Percentiles rank a stretch among this genome's conserved stretches.
phyloP scores from a whole-genome alignment of 805 yeast species.

The Wickerhamomyces bovis region DNA sequence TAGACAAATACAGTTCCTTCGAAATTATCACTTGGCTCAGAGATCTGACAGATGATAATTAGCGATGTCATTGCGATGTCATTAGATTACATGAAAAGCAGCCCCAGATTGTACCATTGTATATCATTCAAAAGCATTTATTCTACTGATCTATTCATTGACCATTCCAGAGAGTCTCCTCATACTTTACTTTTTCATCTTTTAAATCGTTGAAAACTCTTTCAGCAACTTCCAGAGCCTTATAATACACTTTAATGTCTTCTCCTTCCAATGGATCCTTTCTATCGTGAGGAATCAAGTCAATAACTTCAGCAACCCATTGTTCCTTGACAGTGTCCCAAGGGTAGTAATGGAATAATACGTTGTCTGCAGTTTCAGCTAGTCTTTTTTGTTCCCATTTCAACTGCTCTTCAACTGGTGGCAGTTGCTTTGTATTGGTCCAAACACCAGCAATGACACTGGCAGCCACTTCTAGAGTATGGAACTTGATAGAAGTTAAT shows the following conservation, averaged over 20 bases:
- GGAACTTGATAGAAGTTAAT: conserved; percentile 39
- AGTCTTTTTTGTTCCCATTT: conserved; percentile 28
- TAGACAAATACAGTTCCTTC: no score
- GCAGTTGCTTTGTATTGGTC: conserved; percentile 37
- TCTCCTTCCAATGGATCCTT: conserved; percentile 25
- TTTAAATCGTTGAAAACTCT: conserved; percentile 8
- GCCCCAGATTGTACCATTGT: neutral
- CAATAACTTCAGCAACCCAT: conserved; percentile 23
- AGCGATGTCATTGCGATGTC: no score
- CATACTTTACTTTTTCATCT: conserved; percentile 4
- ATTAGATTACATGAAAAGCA: no score
- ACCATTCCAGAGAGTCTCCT: neutral
- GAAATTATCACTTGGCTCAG: no score
- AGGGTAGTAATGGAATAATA: conserved; percentile 30
- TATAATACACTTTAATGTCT: conserved; percentile 3
- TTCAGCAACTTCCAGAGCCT: conserved; percentile 8
- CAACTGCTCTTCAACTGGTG: conserved; percentile 33
- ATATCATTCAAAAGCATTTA: no score
- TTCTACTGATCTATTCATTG: no score
- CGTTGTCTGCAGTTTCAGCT: conserved; percentile 16
- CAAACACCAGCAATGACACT: conserved; percentile 51
- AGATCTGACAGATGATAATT: no score
- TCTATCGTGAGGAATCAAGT: conserved; percentile 25
- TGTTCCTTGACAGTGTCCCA: conserved; percentile 21
- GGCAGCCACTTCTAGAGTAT: conserved; percentile 42